A percentile compares a stretch with the other conserved stretches of the same genome.
These are phyloP conservation scores for Tricholoma hemisulphureum DNA, from an alignment of 768 basidiomycete genomes.

Conservation along the genomic window DNA sequence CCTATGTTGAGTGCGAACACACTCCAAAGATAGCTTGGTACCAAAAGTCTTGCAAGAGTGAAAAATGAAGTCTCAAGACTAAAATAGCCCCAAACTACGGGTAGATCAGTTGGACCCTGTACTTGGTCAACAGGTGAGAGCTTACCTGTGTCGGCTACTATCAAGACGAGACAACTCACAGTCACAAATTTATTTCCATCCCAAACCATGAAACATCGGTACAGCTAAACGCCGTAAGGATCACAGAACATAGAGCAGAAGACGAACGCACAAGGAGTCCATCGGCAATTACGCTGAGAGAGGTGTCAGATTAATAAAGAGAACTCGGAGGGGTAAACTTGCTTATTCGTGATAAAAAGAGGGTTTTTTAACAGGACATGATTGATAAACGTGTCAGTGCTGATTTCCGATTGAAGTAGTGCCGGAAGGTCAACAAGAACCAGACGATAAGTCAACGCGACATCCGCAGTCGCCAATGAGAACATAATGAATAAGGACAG, in stretches of 20 bases:
- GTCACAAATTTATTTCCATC: constrained; percentile 28
- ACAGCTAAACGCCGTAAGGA: constrained; percentile 15
- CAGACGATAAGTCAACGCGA: constrained; percentile 7
- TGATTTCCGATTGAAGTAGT: background rate
- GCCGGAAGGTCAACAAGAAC: constrained; percentile 7
- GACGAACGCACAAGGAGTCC: background rate
- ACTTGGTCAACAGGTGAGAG: background rate
- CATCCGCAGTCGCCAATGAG: constrained; percentile 6
- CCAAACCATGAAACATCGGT: constrained; percentile 42
- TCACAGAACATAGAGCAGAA: background rate
- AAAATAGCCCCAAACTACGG: constrained; percentile 19
- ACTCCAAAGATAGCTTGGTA: constrained; percentile 18
- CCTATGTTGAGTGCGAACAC: constrained; percentile 20
- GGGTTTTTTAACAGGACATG: background rate
- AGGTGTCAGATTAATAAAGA: background rate
- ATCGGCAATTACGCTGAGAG: constrained; percentile 1
- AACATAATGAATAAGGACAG: constrained; percentile 9
- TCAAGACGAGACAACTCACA: constrained; percentile 24
- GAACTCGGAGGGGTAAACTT: background rate
- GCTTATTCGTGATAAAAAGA: constrained; percentile 11
- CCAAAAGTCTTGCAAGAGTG: background rate
- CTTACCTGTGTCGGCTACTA: constrained; percentile 32
- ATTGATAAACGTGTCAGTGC: background rate
- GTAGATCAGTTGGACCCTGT: background rate
- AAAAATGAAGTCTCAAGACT: constrained; percentile 7